Evolutionary conservation across 2,329 filamentous ascomycete genomes (phyloP).

Genomic region (Apiospora marii): DNA sequence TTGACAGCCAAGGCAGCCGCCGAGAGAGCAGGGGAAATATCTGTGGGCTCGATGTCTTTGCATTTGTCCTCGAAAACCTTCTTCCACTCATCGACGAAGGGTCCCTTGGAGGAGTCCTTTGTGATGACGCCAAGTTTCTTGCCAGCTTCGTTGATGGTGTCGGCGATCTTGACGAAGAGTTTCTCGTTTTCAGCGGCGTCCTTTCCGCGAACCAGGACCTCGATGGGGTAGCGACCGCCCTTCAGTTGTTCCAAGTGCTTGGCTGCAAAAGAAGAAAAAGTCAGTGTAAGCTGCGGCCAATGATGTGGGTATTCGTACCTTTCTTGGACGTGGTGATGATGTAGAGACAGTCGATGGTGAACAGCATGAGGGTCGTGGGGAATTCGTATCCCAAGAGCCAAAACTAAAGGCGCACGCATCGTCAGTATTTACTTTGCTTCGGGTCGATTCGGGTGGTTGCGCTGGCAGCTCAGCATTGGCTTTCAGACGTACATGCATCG

Average conservation of each 20-base stretch:
- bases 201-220: slow-evolving; percentile 91
- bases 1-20: slow-evolving; percentile 88
- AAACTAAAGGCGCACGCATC: slow-evolving; percentile 65
- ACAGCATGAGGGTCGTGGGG: slow-evolving; percentile 90
- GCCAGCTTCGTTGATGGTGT: slow-evolving; percentile 86
- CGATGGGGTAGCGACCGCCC: slow-evolving; percentile 89
- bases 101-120: slow-evolving; percentile 85
- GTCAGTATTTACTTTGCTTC: slow-evolving; percentile 30
- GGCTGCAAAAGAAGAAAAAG: slow-evolving; percentile 61
- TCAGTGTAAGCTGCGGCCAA: slow-evolving; percentile 28
- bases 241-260: slow-evolving; percentile 93
- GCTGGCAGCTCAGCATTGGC: background rate
- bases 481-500: slow-evolving; percentile 79
- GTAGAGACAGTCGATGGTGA: slow-evolving; percentile 87
- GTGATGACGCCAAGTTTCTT: slow-evolving; percentile 89
- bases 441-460: background rate
- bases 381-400: slow-evolving; percentile 99
- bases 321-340: slow-evolving; percentile 97
- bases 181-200: slow-evolving; percentile 91
- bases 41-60: slow-evolving; percentile 88
- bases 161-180: slow-evolving; percentile 83
- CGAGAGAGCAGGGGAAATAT: slow-evolving; percentile 84
- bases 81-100: slow-evolving; percentile 97
- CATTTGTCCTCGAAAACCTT: slow-evolving; percentile 78
- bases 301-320: slow-evolving; percentile 60